Evolutionary conservation across 129 eudicot species (phyloP).

Genomic region (Artemisia argyi): DNA sequence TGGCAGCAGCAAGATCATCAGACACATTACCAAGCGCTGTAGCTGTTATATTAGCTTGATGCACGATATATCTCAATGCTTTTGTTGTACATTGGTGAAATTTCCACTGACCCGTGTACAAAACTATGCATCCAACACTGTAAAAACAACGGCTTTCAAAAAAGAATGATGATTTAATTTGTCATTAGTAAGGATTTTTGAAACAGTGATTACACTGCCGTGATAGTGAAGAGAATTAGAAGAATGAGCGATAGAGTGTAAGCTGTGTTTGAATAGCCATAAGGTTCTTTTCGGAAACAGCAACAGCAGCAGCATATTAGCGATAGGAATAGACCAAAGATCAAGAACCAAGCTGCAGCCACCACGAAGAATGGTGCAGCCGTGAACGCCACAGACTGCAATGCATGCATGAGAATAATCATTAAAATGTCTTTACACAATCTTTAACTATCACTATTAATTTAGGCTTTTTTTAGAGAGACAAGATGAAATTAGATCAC

Average conservation of each 20-base stretch:
- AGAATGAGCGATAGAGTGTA: slow-evolving; percentile 81
- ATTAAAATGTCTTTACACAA: background rate
- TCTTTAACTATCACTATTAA: background rate
- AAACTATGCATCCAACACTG: slow-evolving; percentile 82
- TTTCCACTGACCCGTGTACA: slow-evolving; percentile 85
- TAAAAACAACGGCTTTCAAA: slow-evolving; percentile 3
- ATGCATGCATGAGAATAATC: background rate
- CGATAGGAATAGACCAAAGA: slow-evolving; percentile 63
- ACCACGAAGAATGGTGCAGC: slow-evolving; percentile 72
- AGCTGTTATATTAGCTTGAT: slow-evolving; percentile 66
- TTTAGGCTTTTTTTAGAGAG: background rate
- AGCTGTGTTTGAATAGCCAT: slow-evolving; percentile 76
- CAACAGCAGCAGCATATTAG: slow-evolving; percentile 58
- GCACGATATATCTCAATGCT: slow-evolving; percentile 58
- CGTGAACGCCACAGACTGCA: slow-evolving; percentile 93
- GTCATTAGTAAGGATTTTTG: background rate
- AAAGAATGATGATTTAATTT: background rate
- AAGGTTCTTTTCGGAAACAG: slow-evolving; percentile 77
- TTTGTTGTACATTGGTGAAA: slow-evolving; percentile 59
- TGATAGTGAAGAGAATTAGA: slow-evolving; percentile 72
- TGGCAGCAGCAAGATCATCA: slow-evolving; percentile 83
- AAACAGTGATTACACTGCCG: slow-evolving; percentile 57
- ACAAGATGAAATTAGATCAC: background rate
- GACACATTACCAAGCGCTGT: slow-evolving; percentile 71
- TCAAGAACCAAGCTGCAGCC: slow-evolving; percentile 70